phyloP scores from a whole-genome alignment of 345 rosid genomes.

The Angophora floribunda region DNA sequence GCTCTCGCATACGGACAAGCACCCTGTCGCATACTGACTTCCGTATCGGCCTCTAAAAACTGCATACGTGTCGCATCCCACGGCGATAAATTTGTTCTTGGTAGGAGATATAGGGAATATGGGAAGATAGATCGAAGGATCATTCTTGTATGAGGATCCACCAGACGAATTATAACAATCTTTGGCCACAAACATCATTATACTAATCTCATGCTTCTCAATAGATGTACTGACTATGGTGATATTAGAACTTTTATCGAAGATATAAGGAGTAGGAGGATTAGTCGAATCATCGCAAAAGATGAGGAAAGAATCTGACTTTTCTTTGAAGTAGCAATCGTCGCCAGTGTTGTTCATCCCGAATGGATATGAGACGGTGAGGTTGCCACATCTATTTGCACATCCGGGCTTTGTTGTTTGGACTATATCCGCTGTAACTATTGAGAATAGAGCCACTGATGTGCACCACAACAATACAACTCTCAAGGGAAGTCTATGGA shows the following conservation, averaged over 20 bases:
- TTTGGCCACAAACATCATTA: neutral
- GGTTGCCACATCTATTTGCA: neutral
- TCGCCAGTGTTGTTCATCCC: neutral
- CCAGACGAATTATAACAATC: neutral
- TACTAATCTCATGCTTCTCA: neutral
- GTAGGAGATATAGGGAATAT: too few relatives aligned
- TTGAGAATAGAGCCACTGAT: neutral
- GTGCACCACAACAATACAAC: neutral
- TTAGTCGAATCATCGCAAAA: neutral
- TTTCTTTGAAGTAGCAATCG: neutral
- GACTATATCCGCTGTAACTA: neutral
- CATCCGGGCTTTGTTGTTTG: neutral
- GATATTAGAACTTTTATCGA: neutral
- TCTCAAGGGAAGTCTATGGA: neutral
- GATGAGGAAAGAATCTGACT: neutral
- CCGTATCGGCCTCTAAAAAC: too few relatives aligned
- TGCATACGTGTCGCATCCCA: too few relatives aligned
- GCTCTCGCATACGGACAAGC: neutral
- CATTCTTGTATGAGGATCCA: rapidly evolving
- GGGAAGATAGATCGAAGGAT: rapidly evolving
- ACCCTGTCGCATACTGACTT: neutral
- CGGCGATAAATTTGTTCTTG: too few relatives aligned
- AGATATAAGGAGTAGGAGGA: neutral
- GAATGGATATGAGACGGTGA: neutral
- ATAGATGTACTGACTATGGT: neutral